These are phyloP conservation scores for Curvularia sp. DNA, from an alignment of 2,329 filamentous ascomycete genomes.

Conservation along the genomic window DNA sequence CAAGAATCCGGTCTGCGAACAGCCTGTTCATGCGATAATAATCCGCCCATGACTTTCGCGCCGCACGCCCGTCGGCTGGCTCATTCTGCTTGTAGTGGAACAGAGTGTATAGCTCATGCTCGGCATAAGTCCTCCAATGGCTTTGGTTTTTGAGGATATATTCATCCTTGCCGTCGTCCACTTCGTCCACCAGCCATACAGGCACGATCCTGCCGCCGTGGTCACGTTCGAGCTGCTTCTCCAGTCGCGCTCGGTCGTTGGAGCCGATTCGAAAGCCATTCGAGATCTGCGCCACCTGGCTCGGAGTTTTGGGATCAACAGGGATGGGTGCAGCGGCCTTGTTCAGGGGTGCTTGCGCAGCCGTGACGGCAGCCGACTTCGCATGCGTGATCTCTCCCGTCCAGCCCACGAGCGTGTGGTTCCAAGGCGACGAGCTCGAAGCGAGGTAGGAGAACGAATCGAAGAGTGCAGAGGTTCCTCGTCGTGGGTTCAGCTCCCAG, in stretches of 20 bases:
- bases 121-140: constrained; percentile 88
- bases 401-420: constrained; percentile 92
- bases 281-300: constrained; percentile 64
- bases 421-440: constrained; percentile 84
- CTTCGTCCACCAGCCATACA: constrained; percentile 86
- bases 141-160: constrained; percentile 80
- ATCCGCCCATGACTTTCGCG: constrained; percentile 86
- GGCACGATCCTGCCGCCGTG: constrained; percentile 81
- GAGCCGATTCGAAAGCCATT: constrained; percentile 76
- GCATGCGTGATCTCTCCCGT: constrained; percentile 74
- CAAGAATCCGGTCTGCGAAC: constrained; percentile 87
- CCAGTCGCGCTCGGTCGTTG: constrained; percentile 74
- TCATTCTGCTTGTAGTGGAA: constrained; percentile 97
- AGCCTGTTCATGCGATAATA: constrained; percentile 93
- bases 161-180: constrained; percentile 71
- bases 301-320: constrained; percentile 66
- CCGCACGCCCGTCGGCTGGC: constrained; percentile 81
- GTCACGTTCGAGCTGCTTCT: constrained; percentile 74
- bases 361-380: constrained; percentile 37
- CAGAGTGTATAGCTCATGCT: constrained; percentile 88
- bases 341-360: constrained; percentile 64
- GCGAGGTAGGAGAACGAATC: constrained; percentile 89
- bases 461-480: constrained; percentile 89
- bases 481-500: constrained; percentile 76
- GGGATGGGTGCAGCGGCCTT: constrained; percentile 82